Evolutionary conservation across 768 basidiomycete genomes (phyloP).

Genomic region (Hortiboletus campestris): DNA sequence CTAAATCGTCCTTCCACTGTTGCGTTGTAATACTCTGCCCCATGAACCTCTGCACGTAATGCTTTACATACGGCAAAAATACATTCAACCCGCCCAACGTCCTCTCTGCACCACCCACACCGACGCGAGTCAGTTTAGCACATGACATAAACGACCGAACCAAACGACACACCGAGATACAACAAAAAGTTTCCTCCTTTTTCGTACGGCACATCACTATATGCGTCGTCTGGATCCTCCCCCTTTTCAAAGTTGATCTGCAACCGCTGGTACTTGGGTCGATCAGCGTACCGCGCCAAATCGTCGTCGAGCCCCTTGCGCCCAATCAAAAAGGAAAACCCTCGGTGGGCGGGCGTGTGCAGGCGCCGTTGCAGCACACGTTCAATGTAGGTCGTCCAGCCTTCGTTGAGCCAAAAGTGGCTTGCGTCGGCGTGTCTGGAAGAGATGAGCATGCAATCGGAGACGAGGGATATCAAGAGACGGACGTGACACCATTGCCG

Average conservation of each 20-base stretch:
- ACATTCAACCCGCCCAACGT: conserved; percentile 42
- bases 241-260: conserved; percentile 72
- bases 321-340: conserved; percentile 79
- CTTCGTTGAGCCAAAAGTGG: conserved; percentile 90
- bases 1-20: conserved; percentile 81
- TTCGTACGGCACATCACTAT: conserved; percentile 75
- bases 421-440: conserved; percentile 62
- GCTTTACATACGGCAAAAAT: conserved; percentile 80
- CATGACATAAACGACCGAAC: neutral
- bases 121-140: neutral
- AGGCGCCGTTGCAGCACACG: conserved; percentile 69
- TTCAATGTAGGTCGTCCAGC: conserved; percentile 94
- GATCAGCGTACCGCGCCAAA: conserved; percentile 54
- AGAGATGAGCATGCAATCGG: neutral
- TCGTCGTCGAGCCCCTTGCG: conserved; percentile 67
- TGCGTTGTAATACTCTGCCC: conserved; percentile 81
- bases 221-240: conserved; percentile 79
- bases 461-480: neutral
- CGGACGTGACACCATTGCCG: conserved; percentile 81
- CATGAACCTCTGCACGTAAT: conserved; percentile 80
- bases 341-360: conserved; percentile 74
- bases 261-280: conserved; percentile 72
- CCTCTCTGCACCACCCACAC: conserved; percentile 3
- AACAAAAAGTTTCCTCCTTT: conserved; percentile 88
- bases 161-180: conserved; percentile 59